A percentile compares a stretch with the other conserved stretches of the same genome.
These are phyloP conservation scores for Mycotypha africana DNA, from an alignment of 371 early-diverging fungal species.

Conservation along the genomic window DNA sequence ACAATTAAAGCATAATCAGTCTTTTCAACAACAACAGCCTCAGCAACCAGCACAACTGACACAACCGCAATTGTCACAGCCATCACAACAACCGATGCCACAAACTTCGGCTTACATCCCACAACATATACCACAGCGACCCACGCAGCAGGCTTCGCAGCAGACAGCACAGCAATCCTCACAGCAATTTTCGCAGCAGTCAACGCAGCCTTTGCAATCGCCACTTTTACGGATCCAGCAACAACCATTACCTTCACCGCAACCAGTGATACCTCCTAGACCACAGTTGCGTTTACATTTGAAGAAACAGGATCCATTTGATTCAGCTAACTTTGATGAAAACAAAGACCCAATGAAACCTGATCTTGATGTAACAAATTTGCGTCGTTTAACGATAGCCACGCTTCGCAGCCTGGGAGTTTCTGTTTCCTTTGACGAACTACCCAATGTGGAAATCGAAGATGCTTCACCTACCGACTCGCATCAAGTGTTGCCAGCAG, in stretches of 20 bases:
- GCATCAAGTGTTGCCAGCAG: constrained; percentile 32
- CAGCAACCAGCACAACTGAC: background rate
- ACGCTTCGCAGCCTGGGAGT: constrained; percentile 31
- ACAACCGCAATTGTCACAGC: background rate
- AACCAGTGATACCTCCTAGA: constrained; percentile 11
- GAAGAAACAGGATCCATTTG: constrained; percentile 8
- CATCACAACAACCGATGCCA: background rate
- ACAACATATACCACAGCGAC: too few relatives aligned
- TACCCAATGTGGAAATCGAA: constrained; percentile 25
- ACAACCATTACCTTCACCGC: background rate
- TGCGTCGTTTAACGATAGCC: constrained; percentile 27
- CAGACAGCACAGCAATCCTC: background rate
- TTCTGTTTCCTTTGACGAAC: constrained; percentile 22
- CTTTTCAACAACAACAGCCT: too few relatives aligned
- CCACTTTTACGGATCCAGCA: too few relatives aligned
- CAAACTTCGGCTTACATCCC: too few relatives aligned
- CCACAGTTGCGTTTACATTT: constrained; percentile 25
- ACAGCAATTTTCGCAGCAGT: background rate
- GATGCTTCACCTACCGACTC: constrained; percentile 27
- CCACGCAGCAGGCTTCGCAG: too few relatives aligned
- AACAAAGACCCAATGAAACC: constrained; percentile 33
- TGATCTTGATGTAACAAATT: constrained; percentile 25
- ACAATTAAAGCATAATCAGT: background rate
- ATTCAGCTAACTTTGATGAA: constrained; percentile 18
- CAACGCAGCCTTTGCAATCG: background rate